Conservation (phyloP, 306 rosid genomes). For the Benincasa hispida region DNA sequence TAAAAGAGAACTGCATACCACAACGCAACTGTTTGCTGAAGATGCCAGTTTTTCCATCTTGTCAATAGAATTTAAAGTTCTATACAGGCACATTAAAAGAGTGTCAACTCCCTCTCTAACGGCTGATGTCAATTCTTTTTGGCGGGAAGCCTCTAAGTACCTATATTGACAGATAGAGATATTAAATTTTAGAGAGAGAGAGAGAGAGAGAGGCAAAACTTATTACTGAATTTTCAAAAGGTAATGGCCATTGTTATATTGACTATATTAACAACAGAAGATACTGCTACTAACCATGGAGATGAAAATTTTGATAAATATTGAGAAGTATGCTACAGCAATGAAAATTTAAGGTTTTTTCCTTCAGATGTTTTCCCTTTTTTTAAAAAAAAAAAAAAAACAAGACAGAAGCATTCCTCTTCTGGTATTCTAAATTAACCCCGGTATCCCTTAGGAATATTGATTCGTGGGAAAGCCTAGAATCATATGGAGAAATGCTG, state of each 20-base stretch:
- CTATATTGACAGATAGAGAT: conserved; percentile 25
- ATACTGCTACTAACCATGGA: neutral
- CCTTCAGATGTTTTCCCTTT: too few relatives aligned
- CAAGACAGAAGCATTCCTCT: too few relatives aligned
- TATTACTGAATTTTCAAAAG: neutral
- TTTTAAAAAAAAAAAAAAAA: too few relatives aligned
- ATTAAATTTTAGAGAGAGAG: neutral
- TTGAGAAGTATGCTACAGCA: neutral
- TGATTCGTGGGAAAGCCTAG: neutral
- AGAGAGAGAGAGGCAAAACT: neutral
- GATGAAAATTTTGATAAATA: neutral
- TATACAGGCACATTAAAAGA: conserved; percentile 74
- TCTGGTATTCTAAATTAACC: too few relatives aligned
- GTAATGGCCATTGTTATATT: neutral
- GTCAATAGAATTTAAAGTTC: conserved; percentile 62
- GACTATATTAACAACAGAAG: neutral
- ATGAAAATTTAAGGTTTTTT: neutral
- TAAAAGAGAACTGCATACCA: conserved; percentile 45
- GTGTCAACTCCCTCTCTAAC: conserved; percentile 94
- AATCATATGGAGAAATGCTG: neutral
- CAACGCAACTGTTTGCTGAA: conserved; percentile 73
- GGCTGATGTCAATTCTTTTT: conserved; percentile 34
- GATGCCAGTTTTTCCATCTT: conserved; percentile 91
- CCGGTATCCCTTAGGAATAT: too few relatives aligned
- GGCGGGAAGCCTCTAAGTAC: conserved; percentile 76